Conservation (phyloP, 2,329 filamentous ascomycete species). For the Tolypocladium album region DNA sequence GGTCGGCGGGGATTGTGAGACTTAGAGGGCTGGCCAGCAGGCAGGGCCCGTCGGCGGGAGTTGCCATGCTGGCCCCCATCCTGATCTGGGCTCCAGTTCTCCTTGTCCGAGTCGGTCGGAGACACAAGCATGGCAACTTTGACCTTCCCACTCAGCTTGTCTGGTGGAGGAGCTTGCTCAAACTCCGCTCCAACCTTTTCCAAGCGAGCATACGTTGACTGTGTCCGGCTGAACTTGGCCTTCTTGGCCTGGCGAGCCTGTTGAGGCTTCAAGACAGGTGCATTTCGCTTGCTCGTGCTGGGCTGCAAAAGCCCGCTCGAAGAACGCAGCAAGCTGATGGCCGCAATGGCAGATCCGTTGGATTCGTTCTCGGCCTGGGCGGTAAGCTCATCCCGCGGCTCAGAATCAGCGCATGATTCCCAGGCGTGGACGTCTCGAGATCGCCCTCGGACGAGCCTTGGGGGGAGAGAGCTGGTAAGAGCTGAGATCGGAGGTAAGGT, state of each 20-base stretch:
- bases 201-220: slow-evolving; percentile 52
- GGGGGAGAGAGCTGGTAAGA: slow-evolving; percentile 41
- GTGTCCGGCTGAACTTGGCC: slow-evolving; percentile 47
- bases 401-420: slow-evolving; percentile 82
- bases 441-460: slow-evolving; percentile 53
- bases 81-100: slow-evolving; percentile 66
- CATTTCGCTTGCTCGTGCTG: slow-evolving; percentile 58
- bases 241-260: slow-evolving; percentile 41
- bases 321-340: slow-evolving; percentile 71
- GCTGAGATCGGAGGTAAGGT: slow-evolving; percentile 47
- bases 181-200: slow-evolving; percentile 29
- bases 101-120: slow-evolving; percentile 73
- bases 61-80: slow-evolving; percentile 26
- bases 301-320: slow-evolving; percentile 42
- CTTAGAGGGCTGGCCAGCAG: slow-evolving; percentile 17
- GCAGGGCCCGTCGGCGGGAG: slow-evolving; percentile 23
- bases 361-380: slow-evolving; percentile 73
- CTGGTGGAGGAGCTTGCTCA: slow-evolving; percentile 11
- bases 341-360: slow-evolving; percentile 68
- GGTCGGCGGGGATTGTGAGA: slow-evolving; percentile 27
- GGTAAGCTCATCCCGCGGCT: slow-evolving; percentile 66
- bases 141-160: slow-evolving; percentile 17
- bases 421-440: slow-evolving; percentile 82
- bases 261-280: slow-evolving; percentile 23
- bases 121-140: slow-evolving; percentile 29